Percentiles rank a stretch among this genome's conserved stretches.
Evolutionary conservation across 306 rosid species (phyloP).

Genomic region (Benincasa hispida): DNA sequence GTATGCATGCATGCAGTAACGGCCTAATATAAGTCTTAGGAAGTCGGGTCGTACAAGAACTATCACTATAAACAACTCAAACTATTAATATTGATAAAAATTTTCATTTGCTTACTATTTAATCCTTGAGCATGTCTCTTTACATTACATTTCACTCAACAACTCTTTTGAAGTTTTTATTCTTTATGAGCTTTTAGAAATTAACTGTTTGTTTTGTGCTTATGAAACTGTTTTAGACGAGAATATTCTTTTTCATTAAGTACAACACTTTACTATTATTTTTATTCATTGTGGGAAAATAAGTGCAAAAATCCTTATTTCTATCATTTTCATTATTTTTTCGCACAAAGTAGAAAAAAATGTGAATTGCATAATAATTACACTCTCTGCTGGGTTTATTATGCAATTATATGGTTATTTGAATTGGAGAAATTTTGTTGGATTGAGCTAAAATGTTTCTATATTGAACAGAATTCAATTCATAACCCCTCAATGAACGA

Average conservation of each 20-base stretch:
- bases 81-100: too few species aligned
- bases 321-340: background rate
- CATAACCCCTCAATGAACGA: background rate
- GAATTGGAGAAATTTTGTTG: background rate
- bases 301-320: background rate
- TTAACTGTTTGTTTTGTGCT: background rate
- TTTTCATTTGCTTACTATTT: too few species aligned
- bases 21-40: too few species aligned
- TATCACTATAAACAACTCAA: too few species aligned
- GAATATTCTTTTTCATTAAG: background rate
- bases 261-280: background rate
- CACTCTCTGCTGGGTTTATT: background rate
- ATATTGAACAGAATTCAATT: background rate
- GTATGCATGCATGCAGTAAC: too few species aligned
- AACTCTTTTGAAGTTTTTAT: too few species aligned
- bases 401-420: background rate
- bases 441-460: background rate
- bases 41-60: too few species aligned
- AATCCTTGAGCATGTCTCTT: too few species aligned
- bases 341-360: background rate
- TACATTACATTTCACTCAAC: too few species aligned
- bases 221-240: background rate
- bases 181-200: too few species aligned
- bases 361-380: background rate
- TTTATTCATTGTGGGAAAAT: background rate